Evolutionary conservation across 306 rosid genomes (phyloP).

Genomic region (Glycine latifolia): DNA sequence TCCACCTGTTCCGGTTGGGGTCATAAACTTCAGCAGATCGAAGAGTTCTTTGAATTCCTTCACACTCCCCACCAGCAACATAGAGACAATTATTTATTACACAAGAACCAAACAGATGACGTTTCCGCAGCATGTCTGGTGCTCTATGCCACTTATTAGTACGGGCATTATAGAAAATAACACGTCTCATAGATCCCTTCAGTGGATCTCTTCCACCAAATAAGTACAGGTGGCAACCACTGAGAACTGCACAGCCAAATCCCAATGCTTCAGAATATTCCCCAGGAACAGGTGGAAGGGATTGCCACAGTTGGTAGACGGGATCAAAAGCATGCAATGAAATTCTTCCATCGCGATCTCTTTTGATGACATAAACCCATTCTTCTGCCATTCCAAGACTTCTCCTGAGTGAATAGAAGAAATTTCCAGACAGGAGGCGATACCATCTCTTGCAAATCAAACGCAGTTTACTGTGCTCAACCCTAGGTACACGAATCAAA

Average conservation of each 20-base stretch:
- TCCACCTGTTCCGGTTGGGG: constrained; percentile 91
- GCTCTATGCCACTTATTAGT: constrained; percentile 99
- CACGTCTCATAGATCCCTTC: constrained; percentile 96
- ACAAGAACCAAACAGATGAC: constrained; percentile 93
- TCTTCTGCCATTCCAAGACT: constrained; percentile 99
- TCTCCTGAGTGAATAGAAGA: constrained; percentile 90
- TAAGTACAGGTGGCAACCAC: constrained; percentile 96
- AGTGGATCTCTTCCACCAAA: constrained; percentile 96
- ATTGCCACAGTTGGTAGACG: constrained; percentile 94
- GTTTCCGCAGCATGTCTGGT: constrained; percentile 96
- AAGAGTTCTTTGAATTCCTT: constrained; percentile 96
- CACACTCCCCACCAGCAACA: constrained; percentile 99
- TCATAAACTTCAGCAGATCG: constrained; percentile 96
- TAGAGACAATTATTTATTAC: constrained; percentile 96
- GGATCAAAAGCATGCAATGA: constrained; percentile 99
- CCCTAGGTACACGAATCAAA: constrained; percentile 91
- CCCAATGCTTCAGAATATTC: constrained; percentile 98
- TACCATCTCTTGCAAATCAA: constrained; percentile 96
- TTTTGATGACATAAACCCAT: constrained; percentile 97
- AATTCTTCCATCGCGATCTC: constrained; percentile 95
- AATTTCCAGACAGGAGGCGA: constrained; percentile 91
- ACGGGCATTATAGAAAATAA: constrained; percentile 91
- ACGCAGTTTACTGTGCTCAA: constrained; percentile 91
- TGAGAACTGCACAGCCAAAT: constrained; percentile 97
- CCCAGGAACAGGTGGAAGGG: constrained; percentile 94